Evolutionary conservation across 495 filamentous ascomycete genomes (phyloP), one percentile per base, ranked within the genome.

Genomic region (Penicillium parvum): DNA sequence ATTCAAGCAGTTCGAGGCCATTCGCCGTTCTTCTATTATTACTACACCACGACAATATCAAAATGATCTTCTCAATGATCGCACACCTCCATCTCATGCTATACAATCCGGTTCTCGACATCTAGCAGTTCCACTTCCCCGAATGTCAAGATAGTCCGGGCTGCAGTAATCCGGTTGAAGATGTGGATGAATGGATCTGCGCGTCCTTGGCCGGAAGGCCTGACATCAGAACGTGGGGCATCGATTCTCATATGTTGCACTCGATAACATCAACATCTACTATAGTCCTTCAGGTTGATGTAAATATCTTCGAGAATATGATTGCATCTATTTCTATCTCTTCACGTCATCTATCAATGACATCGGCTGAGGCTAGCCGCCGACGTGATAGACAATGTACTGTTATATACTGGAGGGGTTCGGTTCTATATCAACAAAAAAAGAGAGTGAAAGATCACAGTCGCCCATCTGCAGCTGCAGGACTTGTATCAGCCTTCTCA

Each of bases 401-500:
- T 15, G 15, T 34, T 46, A 46, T 46, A 26, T 46, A 34, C 43
- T 17, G 12, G 36, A 32, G 10, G 26, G 3, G 15, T 18, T 46
- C 36, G n/a, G n/a, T 32, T 46, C 21, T 34, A 46, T 29, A 33
- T 14, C 12, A 36, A 23, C 10, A 25, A 12, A 12, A 23, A 26
- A 9, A 1, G 30, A 20, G 20, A 40, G 5, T 9, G 20, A 36
- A n/a, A 30, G 16, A n/a, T 40, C 22, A 44, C 2, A 40, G 37
- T 3, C 34, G 34, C 15, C 47, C 36, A 39, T 33, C 34, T 5
- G 26, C 30, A 12, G 19, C 43, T 23, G 27, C 38, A 4, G 34
- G 41, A 27, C 45, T 50, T 7, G 44, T 35, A 9, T 58, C 51
- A n/a, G 57, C 52, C 26, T 53, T 70, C 50, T 88, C 86, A 46